A percentile compares a stretch with the other conserved stretches of the same genome.
phyloP scores from a whole-genome alignment of 2,329 filamentous ascomycete genomes.

The Onygenales sp. region DNA sequence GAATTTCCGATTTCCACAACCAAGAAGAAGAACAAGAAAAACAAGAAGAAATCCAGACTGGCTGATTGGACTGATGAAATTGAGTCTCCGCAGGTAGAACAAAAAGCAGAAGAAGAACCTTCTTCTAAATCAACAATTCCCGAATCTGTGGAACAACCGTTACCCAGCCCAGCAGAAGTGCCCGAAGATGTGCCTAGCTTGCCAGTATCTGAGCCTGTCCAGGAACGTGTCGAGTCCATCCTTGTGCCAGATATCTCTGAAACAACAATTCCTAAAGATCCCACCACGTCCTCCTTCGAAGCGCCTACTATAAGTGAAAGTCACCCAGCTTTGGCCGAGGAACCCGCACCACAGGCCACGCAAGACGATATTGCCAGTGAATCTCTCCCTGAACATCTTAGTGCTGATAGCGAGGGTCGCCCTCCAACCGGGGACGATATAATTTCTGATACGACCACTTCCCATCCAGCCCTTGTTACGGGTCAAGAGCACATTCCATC shows the following conservation, averaged over 20 bases:
- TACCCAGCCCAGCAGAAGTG: not conserved
- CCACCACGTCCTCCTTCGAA: not conserved
- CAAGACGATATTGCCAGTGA: not conserved
- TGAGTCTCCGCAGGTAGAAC: slow-evolving; percentile 35
- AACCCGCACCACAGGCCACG: not conserved
- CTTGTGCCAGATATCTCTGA: not conserved
- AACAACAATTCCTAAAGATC: not conserved
- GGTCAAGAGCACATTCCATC: not conserved
- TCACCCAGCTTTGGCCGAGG: not conserved
- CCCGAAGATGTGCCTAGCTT: not conserved
- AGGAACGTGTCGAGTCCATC: not conserved
- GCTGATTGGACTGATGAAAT: slow-evolving; percentile 36
- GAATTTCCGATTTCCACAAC: slow-evolving; percentile 35
- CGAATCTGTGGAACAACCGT: not conserved
- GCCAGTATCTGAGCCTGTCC: not conserved
- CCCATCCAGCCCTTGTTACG: not conserved
- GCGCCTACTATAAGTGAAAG: not conserved
- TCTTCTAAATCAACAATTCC: not conserved
- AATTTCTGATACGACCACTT: not conserved
- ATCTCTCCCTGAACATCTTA: not conserved
- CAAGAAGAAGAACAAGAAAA: slow-evolving; percentile 24
- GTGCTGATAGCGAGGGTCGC: not conserved
- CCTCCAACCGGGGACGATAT: not conserved
- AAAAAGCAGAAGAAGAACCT: slow-evolving; percentile 11
- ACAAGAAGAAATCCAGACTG: slow-evolving; percentile 27